phyloP scores from a whole-genome alignment of 108 stramenopile genomes.

The Bacterosira constricta region DNA sequence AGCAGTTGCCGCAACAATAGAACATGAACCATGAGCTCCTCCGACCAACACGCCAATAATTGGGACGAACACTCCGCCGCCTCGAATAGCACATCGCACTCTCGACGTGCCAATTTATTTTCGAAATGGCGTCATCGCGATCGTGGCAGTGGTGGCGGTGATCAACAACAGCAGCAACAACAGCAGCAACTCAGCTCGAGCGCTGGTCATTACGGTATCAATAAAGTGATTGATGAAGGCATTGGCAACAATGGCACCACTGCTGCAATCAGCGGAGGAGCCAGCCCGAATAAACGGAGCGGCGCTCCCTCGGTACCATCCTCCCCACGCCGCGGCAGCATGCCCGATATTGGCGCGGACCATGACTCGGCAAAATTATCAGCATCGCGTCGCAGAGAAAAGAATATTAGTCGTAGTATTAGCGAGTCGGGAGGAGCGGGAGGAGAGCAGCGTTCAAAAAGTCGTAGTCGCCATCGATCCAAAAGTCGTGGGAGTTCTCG shows the following conservation, averaged over 20 bases:
- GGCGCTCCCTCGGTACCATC: too few species aligned
- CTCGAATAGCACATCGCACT: not conserved
- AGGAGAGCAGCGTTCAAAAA: too few species aligned
- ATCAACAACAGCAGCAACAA: not conserved
- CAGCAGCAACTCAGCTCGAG: not conserved
- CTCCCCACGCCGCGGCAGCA: too few species aligned
- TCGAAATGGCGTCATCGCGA: not conserved
- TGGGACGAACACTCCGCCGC: constrained; percentile 20
- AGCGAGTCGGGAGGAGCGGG: too few species aligned
- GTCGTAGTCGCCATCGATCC: too few species aligned
- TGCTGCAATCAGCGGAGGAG: not conserved
- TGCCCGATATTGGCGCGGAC: too few species aligned
- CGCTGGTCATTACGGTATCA: not conserved
- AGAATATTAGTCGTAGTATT: too few species aligned
- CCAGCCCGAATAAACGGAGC: too few species aligned
- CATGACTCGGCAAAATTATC: too few species aligned
- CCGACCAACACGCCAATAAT: not conserved
- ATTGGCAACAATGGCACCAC: not conserved
- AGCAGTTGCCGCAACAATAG: not conserved
- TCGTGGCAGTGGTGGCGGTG: not conserved
- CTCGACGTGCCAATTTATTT: not conserved
- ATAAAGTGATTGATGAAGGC: not conserved
- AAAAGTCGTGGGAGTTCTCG: too few species aligned
- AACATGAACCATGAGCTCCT: not conserved
- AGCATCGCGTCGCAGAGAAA: too few species aligned